Evolutionary conservation across 176 grass and related monocot genomes (phyloP), one percentile per base, ranked within the genome.

Genomic region (Musa beccarii): DNA sequence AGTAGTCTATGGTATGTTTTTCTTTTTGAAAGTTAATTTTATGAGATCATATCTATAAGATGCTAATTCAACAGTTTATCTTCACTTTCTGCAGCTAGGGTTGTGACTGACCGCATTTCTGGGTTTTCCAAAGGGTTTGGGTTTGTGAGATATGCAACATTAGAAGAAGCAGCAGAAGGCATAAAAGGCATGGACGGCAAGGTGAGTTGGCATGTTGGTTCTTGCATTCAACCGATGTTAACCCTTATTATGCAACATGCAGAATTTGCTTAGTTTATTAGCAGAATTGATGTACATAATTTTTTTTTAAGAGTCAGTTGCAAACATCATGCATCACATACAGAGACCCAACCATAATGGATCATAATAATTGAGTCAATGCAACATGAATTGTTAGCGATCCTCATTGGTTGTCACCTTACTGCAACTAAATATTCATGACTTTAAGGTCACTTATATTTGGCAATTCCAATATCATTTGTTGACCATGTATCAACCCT

Each of bases 141-240:
- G 57, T 98, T 98, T 82, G 86, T 98, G 63, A 81, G 82, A 50
- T 98, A 98, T 79, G 79, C 81, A 72, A 77, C 86, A 2, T 28
- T 84, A 52, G 88, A 93, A 82, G 95, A 98, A 71, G 95, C 95
- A 24, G 15, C 72, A 25, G 87, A 82, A 80, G 95, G 90, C 77
- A 87, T 89, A 66, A 86, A 93, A 71, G 90, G 90, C 68, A 89
- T 91, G 90, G 95, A 98, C 75, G 95, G 95, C 84, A 94, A 94
- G 89, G 95, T 98, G 85, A 74, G 55, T 65, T 49, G n/a, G 55
- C 13, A 16, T 16, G 14, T 57, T 57, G 13, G 2, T 19, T 8
- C 17, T 61, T 61, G n/a, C 6, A 7, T 61, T 20, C 57, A 15
- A 61, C 15, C 57, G 1, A n/a, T 61, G 57, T n/a, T n/a, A 17